phyloP scores from a whole-genome alignment of 2,329 filamentous ascomycete species.

The Cladorrhinum sp. region DNA sequence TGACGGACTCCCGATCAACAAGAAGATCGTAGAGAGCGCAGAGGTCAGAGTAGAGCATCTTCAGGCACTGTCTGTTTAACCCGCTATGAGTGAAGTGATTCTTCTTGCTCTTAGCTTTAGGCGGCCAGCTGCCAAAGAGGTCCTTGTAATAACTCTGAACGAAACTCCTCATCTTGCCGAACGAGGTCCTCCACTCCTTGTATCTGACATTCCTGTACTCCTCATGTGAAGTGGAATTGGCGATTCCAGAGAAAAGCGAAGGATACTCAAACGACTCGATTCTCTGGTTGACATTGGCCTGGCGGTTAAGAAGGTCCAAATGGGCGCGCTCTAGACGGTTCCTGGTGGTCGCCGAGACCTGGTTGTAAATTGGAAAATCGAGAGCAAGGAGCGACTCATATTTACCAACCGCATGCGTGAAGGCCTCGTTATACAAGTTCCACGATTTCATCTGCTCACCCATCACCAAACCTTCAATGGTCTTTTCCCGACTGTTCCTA shows the following conservation, averaged over 20 bases:
- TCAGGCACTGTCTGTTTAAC: slow-evolving; percentile 78
- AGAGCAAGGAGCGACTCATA: slow-evolving; percentile 69
- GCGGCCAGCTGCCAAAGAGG: slow-evolving; percentile 72
- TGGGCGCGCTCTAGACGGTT: slow-evolving; percentile 80
- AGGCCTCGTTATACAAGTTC: slow-evolving; percentile 84
- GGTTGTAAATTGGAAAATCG: slow-evolving; percentile 64
- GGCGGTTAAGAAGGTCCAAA: slow-evolving; percentile 72
- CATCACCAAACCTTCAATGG: slow-evolving; percentile 81
- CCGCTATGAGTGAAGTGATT: slow-evolving; percentile 84
- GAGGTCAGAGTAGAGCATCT: slow-evolving; percentile 80
- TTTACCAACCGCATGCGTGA: slow-evolving; percentile 86
- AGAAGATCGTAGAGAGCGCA: slow-evolving; percentile 84
- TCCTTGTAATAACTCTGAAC: slow-evolving; percentile 64
- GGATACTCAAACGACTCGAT: slow-evolving; percentile 91
- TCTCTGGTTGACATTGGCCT: slow-evolving; percentile 66
- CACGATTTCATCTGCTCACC: slow-evolving; percentile 82
- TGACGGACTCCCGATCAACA: slow-evolving; percentile 75
- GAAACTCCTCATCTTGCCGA: slow-evolving; percentile 71
- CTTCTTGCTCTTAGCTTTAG: slow-evolving; percentile 88
- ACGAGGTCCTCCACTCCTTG: slow-evolving; percentile 76
- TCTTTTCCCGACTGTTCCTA: slow-evolving; percentile 79
- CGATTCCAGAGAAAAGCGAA: slow-evolving; percentile 81
- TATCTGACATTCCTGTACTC: slow-evolving; percentile 79
- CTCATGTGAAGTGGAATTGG: slow-evolving; percentile 72
- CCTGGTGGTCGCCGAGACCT: slow-evolving; percentile 68